Percentiles rank a stretch among this genome's conserved stretches.
Conservation (phyloP, 192 early-diverging fungal species). For the Coemansia sp. region DNA sequence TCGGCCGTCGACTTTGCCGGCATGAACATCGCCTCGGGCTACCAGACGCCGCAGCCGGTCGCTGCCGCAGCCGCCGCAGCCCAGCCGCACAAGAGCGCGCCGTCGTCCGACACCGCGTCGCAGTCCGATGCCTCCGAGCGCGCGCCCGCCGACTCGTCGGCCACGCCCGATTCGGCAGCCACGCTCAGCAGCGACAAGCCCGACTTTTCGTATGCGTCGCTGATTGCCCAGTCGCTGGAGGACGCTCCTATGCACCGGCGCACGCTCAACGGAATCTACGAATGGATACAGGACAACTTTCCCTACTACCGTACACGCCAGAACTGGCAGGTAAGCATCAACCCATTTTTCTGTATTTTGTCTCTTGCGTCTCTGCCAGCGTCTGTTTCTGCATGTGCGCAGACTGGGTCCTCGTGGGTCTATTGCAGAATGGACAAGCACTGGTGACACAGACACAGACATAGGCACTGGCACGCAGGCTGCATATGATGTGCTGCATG, state of each 20-base stretch:
- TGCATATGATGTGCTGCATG: neutral
- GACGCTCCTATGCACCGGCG: slow-evolving; percentile 62
- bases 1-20: slow-evolving; percentile 49
- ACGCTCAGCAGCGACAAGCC: slow-evolving; percentile 60
- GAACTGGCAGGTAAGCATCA: slow-evolving; percentile 55
- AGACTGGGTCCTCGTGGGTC: too few relatives aligned
- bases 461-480: too few relatives aligned
- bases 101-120: slow-evolving; percentile 10
- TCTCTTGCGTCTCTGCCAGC: neutral
- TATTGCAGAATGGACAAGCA: too few relatives aligned
- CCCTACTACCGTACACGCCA: slow-evolving; percentile 76
- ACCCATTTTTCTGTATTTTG: neutral
- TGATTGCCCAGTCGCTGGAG: slow-evolving; percentile 81
- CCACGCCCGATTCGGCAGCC: slow-evolving; percentile 10
- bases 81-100: slow-evolving; percentile 17
- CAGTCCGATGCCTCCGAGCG: slow-evolving; percentile 8
- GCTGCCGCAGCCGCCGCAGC: slow-evolving; percentile 34
- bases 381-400: neutral
- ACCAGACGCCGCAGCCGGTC: slow-evolving; percentile 41
- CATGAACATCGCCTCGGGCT: slow-evolving; percentile 52
- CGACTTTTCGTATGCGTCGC: slow-evolving; percentile 74
- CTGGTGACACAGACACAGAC: too few relatives aligned
- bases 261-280: slow-evolving; percentile 86
- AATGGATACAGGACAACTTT: slow-evolving; percentile 74
- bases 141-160: neutral